Conservation (phyloP, 2,329 filamentous ascomycete species). For the Macrophomina tecta region DNA sequence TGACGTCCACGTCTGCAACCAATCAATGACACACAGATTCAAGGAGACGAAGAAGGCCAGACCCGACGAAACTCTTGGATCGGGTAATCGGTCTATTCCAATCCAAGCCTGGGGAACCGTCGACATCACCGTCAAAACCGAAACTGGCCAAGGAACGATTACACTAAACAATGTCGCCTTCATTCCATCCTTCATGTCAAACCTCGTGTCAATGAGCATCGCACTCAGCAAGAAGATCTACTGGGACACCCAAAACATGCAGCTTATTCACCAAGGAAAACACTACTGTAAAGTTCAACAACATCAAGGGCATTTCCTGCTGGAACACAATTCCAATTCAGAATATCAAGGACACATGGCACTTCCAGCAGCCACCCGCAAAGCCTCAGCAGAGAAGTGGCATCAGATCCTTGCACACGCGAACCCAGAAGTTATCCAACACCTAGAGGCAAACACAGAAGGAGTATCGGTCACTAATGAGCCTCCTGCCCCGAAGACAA, state of each 20-base stretch:
- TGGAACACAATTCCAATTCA: background rate
- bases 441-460: background rate
- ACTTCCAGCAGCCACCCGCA: background rate
- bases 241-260: conserved; percentile 1
- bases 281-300: conserved; percentile 1
- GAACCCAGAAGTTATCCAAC: background rate
- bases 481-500: background rate
- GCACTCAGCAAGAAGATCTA: background rate
- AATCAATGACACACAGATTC: background rate
- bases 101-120: conserved; percentile 8
- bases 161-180: conserved; percentile 1
- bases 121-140: background rate
- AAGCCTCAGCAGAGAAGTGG: background rate
- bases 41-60: background rate
- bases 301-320: background rate
- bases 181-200: background rate
- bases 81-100: background rate
- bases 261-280: background rate
- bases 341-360: background rate
- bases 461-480: background rate
- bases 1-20: conserved; percentile 9
- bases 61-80: background rate
- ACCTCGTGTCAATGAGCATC: background rate
- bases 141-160: background rate
- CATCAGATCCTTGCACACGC: conserved; percentile 1